Conservation (phyloP, 352 stramenopile genomes). For the Saprolegnia diclina region DNA sequence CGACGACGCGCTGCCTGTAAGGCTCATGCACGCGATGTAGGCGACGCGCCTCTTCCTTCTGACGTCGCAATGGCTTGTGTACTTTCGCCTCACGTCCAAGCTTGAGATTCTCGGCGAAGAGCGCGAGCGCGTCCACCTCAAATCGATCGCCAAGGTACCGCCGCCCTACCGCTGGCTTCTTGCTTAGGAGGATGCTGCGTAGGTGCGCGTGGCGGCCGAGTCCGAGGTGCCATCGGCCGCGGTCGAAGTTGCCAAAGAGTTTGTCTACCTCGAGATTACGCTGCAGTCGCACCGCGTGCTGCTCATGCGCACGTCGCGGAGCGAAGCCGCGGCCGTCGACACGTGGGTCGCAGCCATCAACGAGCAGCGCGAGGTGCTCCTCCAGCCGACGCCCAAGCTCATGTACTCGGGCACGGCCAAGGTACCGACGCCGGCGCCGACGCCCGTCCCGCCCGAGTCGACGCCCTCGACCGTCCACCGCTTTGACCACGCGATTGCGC, state of each 20-base stretch:
- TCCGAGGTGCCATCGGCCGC: conserved; percentile 49
- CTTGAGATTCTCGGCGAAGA: conserved; percentile 74
- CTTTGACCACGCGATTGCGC: background rate
- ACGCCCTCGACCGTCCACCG: background rate
- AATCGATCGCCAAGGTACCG: conserved; percentile 15
- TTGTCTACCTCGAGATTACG: conserved; percentile 78
- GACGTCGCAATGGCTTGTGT: conserved; percentile 68
- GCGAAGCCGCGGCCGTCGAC: conserved; percentile 70
- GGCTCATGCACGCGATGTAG: conserved; percentile 50
- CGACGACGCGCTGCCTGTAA: no score
- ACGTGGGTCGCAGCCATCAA: conserved; percentile 82
- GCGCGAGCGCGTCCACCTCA: conserved; percentile 44
- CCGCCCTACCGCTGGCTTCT: no score
- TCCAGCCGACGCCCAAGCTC: conserved; percentile 15
- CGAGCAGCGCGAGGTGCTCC: conserved; percentile 70
- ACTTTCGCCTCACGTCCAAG: conserved; percentile 71
- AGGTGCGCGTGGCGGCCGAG: conserved; percentile 68
- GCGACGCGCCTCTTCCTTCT: conserved; percentile 75
- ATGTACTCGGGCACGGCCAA: background rate
- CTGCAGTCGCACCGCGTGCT: conserved; percentile 58
- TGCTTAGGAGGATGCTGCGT: background rate
- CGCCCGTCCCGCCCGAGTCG: background rate
- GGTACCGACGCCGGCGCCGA: background rate
- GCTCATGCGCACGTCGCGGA: conserved; percentile 62
- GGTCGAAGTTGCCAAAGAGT: conserved; percentile 51